These are phyloP conservation scores for Leucaena leucocephala DNA, from an alignment of 306 rosid genomes.

Conservation along the genomic window DNA sequence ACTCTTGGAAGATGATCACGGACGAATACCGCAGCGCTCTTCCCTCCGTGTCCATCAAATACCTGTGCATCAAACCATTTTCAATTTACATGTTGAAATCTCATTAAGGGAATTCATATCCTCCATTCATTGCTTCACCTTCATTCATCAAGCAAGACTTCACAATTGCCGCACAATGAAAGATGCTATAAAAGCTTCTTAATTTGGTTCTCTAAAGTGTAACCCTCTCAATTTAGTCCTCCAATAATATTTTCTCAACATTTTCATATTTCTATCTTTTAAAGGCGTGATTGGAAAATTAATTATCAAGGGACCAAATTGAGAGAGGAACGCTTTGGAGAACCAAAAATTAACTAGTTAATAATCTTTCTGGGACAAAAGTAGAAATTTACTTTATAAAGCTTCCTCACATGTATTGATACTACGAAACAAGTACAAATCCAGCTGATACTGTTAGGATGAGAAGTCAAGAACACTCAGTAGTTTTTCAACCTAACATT, in stretches of 20 bases:
- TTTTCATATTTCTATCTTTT: neutral
- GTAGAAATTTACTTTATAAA: neutral
- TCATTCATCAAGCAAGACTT: neutral
- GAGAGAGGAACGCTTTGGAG: neutral
- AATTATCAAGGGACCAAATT: neutral
- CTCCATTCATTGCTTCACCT: neutral
- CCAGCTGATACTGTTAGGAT: neutral
- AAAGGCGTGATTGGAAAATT: neutral
- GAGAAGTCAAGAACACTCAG: neutral
- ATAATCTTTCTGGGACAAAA: neutral
- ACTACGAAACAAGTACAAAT: neutral
- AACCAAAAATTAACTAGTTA: neutral
- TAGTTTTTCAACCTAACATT: neutral
- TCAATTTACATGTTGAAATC: conserved; percentile 27
- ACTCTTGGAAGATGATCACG: conserved; percentile 87
- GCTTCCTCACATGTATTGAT: neutral
- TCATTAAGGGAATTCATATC: conserved; percentile 6
- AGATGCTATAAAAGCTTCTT: neutral
- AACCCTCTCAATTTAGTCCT: neutral
- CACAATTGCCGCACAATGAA: conserved; percentile 1
- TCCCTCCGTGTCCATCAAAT: conserved; percentile 97
- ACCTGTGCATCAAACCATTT: conserved; percentile 58
- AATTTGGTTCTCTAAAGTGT: neutral
- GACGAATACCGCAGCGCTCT: conserved; percentile 81
- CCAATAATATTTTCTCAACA: neutral